Evolutionary conservation across 2,329 filamentous ascomycete species (phyloP).

Genomic region (Domatiomyces catenatus): DNA sequence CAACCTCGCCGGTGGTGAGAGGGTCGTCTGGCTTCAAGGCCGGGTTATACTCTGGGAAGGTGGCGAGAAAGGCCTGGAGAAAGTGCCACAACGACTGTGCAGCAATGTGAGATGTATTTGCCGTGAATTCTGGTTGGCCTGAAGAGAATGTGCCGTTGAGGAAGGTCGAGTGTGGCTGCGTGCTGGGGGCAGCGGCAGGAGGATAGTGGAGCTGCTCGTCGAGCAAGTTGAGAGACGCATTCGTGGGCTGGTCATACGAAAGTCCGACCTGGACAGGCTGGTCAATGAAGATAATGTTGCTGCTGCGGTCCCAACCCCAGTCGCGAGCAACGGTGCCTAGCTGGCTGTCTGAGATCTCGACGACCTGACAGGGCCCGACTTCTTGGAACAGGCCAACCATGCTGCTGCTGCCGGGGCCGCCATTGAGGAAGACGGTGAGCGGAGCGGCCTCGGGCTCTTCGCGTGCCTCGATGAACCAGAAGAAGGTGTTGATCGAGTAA

Average conservation of each 20-base stretch:
- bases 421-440: conserved; percentile 37
- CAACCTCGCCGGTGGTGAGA: conserved; percentile 28
- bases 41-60: conserved; percentile 45
- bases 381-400: conserved; percentile 40
- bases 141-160: conserved; percentile 53
- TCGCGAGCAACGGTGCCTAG: conserved; percentile 30
- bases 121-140: conserved; percentile 32
- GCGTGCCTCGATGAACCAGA: conserved; percentile 29
- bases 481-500: conserved; percentile 24
- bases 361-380: conserved; percentile 28
- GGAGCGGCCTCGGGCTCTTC: conserved; percentile 32
- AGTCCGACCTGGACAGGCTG: conserved; percentile 37
- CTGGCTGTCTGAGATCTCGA: conserved; percentile 26
- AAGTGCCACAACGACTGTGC: conserved; percentile 51
- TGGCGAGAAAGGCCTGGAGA: conserved; percentile 36
- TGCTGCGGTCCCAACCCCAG: conserved; percentile 36
- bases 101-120: conserved; percentile 42
- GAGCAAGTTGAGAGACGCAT: conserved; percentile 28
- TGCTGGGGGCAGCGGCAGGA: conserved; percentile 17
- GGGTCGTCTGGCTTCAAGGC: conserved; percentile 26
- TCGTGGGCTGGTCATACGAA: conserved; percentile 32
- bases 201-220: conserved; percentile 20
- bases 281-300: conserved; percentile 27
- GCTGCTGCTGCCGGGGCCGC: conserved; percentile 37
- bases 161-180: conserved; percentile 21